Percentiles rank a stretch among this genome's conserved stretches.
These are phyloP conservation scores for Scytalidium sp. DNA, from an alignment of 2,329 filamentous ascomycete genomes.

Conservation along the genomic window DNA sequence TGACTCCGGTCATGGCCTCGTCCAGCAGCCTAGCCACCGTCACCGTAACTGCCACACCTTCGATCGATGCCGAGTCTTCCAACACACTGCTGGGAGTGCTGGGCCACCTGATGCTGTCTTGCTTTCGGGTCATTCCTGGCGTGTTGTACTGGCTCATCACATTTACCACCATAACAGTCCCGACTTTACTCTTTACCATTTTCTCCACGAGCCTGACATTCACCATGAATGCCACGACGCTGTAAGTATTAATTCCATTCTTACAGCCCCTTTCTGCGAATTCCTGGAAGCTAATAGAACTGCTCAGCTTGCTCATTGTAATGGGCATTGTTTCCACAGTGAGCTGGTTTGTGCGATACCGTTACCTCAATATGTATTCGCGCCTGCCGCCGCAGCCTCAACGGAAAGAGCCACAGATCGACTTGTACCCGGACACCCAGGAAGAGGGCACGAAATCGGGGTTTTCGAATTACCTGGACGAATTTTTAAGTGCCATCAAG, in stretches of 20 bases:
- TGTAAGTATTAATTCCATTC: too few species aligned
- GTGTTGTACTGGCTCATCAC: slow-evolving; percentile 77
- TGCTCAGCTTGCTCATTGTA: slow-evolving; percentile 67
- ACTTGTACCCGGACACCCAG: slow-evolving; percentile 90
- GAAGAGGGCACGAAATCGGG: slow-evolving; percentile 88
- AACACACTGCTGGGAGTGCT: slow-evolving; percentile 57
- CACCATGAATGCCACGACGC: slow-evolving; percentile 96
- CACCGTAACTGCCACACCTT: slow-evolving; percentile 16
- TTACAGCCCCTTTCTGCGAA: neutral
- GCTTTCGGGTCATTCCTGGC: slow-evolving; percentile 54
- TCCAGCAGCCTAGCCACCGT: slow-evolving; percentile 10
- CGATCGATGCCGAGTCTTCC: slow-evolving; percentile 33
- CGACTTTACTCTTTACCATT: slow-evolving; percentile 83
- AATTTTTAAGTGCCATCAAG: slow-evolving; percentile 97
- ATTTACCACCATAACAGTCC: slow-evolving; percentile 83
- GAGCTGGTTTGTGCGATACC: slow-evolving; percentile 92
- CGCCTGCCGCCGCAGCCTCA: slow-evolving; percentile 91
- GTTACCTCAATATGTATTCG: slow-evolving; percentile 96
- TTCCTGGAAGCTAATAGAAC: slow-evolving; percentile 12
- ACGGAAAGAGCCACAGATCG: slow-evolving; percentile 91
- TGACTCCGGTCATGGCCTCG: slow-evolving; percentile 18
- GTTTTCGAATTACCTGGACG: slow-evolving; percentile 93
- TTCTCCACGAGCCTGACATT: slow-evolving; percentile 93
- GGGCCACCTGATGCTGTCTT: slow-evolving; percentile 50
- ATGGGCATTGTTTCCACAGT: slow-evolving; percentile 75